A percentile compares a stretch with the other conserved stretches of the same genome.
phyloP scores from a whole-genome alignment of 169 alveolate genomes.

The Eimeria necatrix region DNA sequence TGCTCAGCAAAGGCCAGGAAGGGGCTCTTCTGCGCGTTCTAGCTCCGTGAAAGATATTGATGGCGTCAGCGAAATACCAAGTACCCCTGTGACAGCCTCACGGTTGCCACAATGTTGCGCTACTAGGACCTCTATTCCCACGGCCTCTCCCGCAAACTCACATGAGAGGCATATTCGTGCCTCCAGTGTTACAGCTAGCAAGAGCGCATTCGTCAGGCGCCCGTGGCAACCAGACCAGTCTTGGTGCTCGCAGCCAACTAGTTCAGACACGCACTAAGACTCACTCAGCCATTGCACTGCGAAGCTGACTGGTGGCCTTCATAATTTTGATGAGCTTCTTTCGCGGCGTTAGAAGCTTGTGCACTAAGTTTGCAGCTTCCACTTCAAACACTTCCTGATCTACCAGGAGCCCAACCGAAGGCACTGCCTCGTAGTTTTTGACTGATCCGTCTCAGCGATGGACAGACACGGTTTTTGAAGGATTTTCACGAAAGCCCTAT shows the following conservation, averaged over 20 bases:
- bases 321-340: too few species aligned
- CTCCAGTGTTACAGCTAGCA: neutral
- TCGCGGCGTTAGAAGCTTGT: too few species aligned
- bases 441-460: too few species aligned
- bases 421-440: too few species aligned
- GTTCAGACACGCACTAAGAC: constrained; percentile 13
- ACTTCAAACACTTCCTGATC: too few species aligned
- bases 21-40: constrained; percentile 62
- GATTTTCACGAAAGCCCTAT: too few species aligned
- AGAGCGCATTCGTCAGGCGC: constrained; percentile 43
- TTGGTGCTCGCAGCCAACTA: constrained; percentile 48
- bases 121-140: constrained; percentile 26
- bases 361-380: too few species aligned
- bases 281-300: too few species aligned
- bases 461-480: too few species aligned
- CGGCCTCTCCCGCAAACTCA: constrained; percentile 41
- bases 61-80: constrained; percentile 39
- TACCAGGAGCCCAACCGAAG: too few species aligned
- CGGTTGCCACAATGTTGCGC: constrained; percentile 46
- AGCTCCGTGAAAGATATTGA: constrained; percentile 47
- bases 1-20: constrained; percentile 41
- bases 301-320: too few species aligned
- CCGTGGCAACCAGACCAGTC: constrained; percentile 15
- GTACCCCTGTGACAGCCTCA: constrained; percentile 62
- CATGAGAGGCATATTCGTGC: constrained; percentile 63